A percentile compares a stretch with the other conserved stretches of the same genome.
Conservation (phyloP, 1,139 yeast genomes). For the Debaryomycetaceae sp. region DNA sequence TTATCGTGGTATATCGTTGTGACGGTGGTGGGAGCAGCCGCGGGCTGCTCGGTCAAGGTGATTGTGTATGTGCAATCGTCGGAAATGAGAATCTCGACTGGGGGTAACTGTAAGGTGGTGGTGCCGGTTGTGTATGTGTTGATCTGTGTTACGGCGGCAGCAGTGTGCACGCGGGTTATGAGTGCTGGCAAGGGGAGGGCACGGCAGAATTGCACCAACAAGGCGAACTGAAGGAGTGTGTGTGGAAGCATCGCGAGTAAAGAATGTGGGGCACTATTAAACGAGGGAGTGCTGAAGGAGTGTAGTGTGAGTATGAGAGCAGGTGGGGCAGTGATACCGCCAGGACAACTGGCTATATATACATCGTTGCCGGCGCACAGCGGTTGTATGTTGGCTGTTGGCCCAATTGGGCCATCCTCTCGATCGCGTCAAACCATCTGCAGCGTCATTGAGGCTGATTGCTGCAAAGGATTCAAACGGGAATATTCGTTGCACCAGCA, state of each 20-base stretch:
- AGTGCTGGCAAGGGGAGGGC: conserved; percentile 38
- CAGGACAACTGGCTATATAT: no score
- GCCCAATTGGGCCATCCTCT: no score
- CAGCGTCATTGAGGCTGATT: no score
- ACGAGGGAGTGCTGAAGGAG: no score
- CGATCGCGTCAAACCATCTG: no score
- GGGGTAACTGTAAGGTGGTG: conserved; percentile 57
- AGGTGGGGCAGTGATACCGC: no score
- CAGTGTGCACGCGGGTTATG: conserved; percentile 61
- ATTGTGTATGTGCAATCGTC: conserved; percentile 59
- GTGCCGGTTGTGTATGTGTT: conserved; percentile 55
- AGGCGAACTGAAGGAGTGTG: conserved; percentile 19
- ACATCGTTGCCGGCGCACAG: no score
- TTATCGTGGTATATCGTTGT: conserved; percentile 18
- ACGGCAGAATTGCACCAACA: conserved; percentile 16
- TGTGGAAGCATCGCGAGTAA: conserved; percentile 9
- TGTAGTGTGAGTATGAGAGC: no score
- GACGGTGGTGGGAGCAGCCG: conserved; percentile 29
- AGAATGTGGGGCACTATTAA: conserved; percentile 6
- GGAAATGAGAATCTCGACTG: conserved; percentile 63
- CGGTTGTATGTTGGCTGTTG: no score
- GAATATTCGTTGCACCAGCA: no score
- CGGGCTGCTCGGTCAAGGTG: conserved; percentile 41
- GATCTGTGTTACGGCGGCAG: conserved; percentile 53
- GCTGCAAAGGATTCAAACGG: no score